phyloP scores from a whole-genome alignment of 495 filamentous ascomycete genomes.

The Aspergillus haitiensis region DNA sequence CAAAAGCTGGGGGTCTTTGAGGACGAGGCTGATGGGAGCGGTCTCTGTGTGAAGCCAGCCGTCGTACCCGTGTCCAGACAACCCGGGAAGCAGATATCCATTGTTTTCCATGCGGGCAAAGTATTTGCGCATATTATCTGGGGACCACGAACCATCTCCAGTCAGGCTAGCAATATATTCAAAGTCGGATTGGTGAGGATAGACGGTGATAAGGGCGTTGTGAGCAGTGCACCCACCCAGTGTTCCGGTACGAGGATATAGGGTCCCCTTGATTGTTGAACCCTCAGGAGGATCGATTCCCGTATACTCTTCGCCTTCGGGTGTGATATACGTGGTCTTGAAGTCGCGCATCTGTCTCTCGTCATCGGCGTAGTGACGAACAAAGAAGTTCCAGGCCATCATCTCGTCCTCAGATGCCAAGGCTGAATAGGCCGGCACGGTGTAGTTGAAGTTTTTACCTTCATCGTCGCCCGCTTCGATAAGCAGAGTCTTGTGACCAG shows the following conservation, averaged over 20 bases:
- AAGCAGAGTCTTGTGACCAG: constrained; percentile 59
- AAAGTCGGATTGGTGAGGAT: constrained; percentile 48
- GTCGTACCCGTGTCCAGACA: constrained; percentile 54
- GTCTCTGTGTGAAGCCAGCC: constrained; percentile 57
- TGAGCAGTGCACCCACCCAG: constrained; percentile 50
- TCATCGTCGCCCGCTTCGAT: constrained; percentile 66
- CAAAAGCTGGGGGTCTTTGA: constrained; percentile 54
- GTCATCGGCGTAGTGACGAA: constrained; percentile 46
- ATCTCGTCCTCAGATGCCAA: constrained; percentile 41
- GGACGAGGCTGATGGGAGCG: constrained; percentile 47
- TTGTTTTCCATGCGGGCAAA: constrained; percentile 53
- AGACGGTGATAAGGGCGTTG: constrained; percentile 48
- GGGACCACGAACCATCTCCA: constrained; percentile 44
- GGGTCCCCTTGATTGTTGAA: constrained; percentile 40
- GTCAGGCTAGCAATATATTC: constrained; percentile 46
- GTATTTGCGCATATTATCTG: constrained; percentile 47
- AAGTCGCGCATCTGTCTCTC: constrained; percentile 41
- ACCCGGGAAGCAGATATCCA: constrained; percentile 46
- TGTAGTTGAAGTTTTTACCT: constrained; percentile 40
- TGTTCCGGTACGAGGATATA: constrained; percentile 50
- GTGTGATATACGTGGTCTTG: constrained; percentile 46
- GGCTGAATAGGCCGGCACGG: constrained; percentile 41
- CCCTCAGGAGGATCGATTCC: constrained; percentile 42
- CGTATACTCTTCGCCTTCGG: constrained; percentile 39
- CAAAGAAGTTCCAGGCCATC: constrained; percentile 50